Evolutionary conservation across 805 yeast species (phyloP), one percentile per base, ranked within the genome.

Genomic region (Ogataea minuta): DNA sequence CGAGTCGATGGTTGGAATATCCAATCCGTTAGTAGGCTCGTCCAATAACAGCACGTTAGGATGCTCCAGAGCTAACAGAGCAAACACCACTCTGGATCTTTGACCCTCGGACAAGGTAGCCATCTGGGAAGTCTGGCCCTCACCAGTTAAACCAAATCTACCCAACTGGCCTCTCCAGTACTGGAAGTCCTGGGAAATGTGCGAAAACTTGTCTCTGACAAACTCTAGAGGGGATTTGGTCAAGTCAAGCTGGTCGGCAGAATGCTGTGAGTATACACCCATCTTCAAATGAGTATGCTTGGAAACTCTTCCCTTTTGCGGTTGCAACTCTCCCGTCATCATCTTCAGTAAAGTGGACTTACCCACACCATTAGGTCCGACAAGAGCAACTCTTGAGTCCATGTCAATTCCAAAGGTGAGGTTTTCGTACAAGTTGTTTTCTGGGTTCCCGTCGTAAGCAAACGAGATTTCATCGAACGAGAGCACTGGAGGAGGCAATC

Each of bases 1-100:
- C 30, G 99, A 93, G 70, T 93, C 99, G 63, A 93, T 93, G 36
- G 99, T 90, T 60, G 97, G 89, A 57, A 93, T 91, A 75, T 93
- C 99, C 68, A 93, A 76, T 77, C 98, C 98, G 77, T 93, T 93
- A 53, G 99, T 93, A 79, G 99, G 99, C 82, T 93, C 99, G 75
- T 93, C 99, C 70, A 93, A 75, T 63, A 93, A 72, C 57, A 93
- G 74, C 66, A 93, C 87, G 70, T 93, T 93, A 60, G 99, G 99
- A 48, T 85, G 72, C 71, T 93, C 97, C 53, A 93, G 75, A 36
- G 99, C 99, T 60, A 93, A 77, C 53, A 93, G 73, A 9, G 98
- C 98, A 62, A 93, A 93, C 41, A 93, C 99, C 53, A 93, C 99
- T 71, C 99, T 84, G 50, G 98, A 91, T 74, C 98, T 85, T 77